Conservation (phyloP, 75 land plant species). For the Isoetes taiwanensis region DNA sequence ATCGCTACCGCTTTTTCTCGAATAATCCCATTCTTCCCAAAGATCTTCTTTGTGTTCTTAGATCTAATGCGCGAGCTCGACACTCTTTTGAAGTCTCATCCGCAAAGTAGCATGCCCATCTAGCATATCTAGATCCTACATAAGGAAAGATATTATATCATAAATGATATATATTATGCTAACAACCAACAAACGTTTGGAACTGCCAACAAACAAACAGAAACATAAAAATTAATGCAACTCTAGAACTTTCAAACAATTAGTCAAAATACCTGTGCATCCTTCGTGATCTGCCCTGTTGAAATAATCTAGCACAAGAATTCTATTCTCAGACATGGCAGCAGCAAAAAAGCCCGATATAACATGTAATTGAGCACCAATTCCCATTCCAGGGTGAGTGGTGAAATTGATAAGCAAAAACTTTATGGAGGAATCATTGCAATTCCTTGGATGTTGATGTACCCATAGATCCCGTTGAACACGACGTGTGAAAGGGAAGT, state of each 20-base stretch:
- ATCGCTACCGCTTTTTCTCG: neutral
- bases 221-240: too few relatives aligned
- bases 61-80: neutral
- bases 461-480: conserved; percentile 1
- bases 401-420: neutral
- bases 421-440: neutral
- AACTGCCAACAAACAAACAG: too few relatives aligned
- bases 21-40: neutral
- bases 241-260: neutral
- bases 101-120: neutral
- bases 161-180: too few relatives aligned
- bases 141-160: too few relatives aligned
- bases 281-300: conserved; percentile 7
- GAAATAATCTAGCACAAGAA: neutral
- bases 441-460: conserved; percentile 4
- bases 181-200: too few relatives aligned
- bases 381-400: neutral
- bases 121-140: neutral
- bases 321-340: neutral
- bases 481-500: neutral
- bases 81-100: conserved; percentile 1
- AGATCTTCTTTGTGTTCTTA: too few relatives aligned
- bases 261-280: neutral
- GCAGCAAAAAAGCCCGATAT: neutral
- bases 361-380: neutral